Base-by-base conservation (phyloP, 2,329 filamentous ascomycete genomes). In the Claviceps sorghi region DNA sequence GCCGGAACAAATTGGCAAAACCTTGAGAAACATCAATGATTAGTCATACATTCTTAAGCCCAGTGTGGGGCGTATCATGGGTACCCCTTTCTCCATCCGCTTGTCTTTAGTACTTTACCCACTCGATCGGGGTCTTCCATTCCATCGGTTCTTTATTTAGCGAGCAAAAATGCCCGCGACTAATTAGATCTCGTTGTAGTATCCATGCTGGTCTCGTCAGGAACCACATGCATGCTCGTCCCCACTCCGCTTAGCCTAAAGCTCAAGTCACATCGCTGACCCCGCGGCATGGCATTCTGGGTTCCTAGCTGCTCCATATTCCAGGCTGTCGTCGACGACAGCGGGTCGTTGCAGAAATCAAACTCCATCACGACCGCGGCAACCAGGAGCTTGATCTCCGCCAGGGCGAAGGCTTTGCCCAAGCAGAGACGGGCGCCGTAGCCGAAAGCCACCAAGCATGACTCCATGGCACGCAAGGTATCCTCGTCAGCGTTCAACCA, bases 361-460 rank as follows among this genome's bases (percentile, higher is more conserved):
- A 50, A 53, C n/a, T 30, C 42, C 44, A 48, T 29, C 29, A 53
- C 41, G 29, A 51, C 19, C 22, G 42, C 52, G 11, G 48, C 52
- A 5, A 48, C 41, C 36, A 50, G 15, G 15, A 53, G 48, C 43
- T 53, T 53, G 38, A 48, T 50, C 43, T 53, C 48, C 3, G 43
- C 52, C 19, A 51, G 4, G 26, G 52, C 52, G 26, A 53, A 50
- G 3, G 52, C 52, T 21, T 50, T 50, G 5, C 52, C 52, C 15
- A 53, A 19, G 30, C 52, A 53, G 15, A 53, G 42, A 36, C 52
- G 48, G 21, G 52, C 48, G 43, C 52, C 52, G 9, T 53, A 44
- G 22, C 52, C 48, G 19, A 53, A 53, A 10, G 52, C 48, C 48
- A 53, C 48, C 29, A 44, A 51, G 52, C 48, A 53, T 3, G 52